These are phyloP conservation scores for Termitomyces sp. DNA, from an alignment of 768 basidiomycete genomes.

Conservation along the genomic window DNA sequence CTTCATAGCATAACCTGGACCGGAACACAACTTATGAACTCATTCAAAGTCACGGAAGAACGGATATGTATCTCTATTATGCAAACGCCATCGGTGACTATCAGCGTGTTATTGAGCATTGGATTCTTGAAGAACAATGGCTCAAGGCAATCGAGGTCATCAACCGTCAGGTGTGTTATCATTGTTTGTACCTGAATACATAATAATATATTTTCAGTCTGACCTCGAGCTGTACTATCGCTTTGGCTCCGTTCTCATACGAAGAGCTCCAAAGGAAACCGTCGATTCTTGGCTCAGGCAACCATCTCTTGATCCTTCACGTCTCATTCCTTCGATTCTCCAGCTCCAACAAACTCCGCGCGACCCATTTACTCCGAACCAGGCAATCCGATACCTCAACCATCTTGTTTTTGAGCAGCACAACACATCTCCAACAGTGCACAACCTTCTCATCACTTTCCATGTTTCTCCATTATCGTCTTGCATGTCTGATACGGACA, in stretches of 20 bases:
- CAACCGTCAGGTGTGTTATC: slow-evolving; percentile 67
- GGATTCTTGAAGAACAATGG: slow-evolving; percentile 93
- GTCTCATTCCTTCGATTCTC: slow-evolving; percentile 84
- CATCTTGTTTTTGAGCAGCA: slow-evolving; percentile 77
- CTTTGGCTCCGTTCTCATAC: slow-evolving; percentile 83
- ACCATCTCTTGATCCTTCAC: slow-evolving; percentile 69
- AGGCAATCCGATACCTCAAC: slow-evolving; percentile 86
- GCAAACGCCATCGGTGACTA: slow-evolving; percentile 79
- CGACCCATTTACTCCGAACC: slow-evolving; percentile 71
- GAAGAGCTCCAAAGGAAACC: slow-evolving; percentile 80
- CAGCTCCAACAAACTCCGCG: slow-evolving; percentile 69
- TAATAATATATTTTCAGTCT: slow-evolving; percentile 38
- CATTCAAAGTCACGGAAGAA: slow-evolving; percentile 88
- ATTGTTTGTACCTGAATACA: slow-evolving; percentile 1
- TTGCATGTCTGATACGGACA: slow-evolving; percentile 20
- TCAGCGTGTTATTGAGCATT: slow-evolving; percentile 84
- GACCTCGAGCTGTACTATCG: slow-evolving; percentile 88
- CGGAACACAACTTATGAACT: slow-evolving; percentile 85
- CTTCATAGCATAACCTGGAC: slow-evolving; percentile 73
- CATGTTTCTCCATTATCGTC: slow-evolving; percentile 51
- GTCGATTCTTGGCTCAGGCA: slow-evolving; percentile 92
- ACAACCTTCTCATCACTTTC: slow-evolving; percentile 91
- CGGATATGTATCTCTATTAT: slow-evolving; percentile 88
- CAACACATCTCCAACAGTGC: slow-evolving; percentile 79
- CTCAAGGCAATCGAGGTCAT: slow-evolving; percentile 83